Conservation (phyloP, 2,329 filamentous ascomycete genomes). For the Fusarium cicatricum region DNA sequence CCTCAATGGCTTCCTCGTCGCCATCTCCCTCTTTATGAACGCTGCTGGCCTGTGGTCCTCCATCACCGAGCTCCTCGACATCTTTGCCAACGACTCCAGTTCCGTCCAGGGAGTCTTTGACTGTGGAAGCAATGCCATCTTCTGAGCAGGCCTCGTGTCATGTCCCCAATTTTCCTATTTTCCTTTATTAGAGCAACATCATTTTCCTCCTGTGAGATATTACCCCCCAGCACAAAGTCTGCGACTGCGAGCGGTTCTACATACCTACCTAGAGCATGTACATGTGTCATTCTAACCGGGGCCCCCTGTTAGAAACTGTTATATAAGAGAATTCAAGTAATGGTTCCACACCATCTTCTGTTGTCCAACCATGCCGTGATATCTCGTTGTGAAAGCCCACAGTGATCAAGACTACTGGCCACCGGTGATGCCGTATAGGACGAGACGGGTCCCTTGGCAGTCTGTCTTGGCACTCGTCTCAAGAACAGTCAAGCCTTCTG, state of each 20-base stretch:
- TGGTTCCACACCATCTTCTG: constrained; percentile 31
- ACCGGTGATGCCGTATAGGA: constrained; percentile 31
- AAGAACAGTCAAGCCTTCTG: constrained; percentile 15
- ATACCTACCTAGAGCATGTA: constrained; percentile 28
- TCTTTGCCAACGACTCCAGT: constrained; percentile 41
- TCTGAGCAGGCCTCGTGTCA: constrained; percentile 35
- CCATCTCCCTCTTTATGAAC: constrained; percentile 48
- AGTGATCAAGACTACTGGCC: constrained; percentile 5
- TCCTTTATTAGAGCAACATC: constrained; percentile 24
- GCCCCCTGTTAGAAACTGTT: constrained; percentile 33
- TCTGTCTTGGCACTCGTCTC: constrained; percentile 22
- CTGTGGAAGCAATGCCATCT: constrained; percentile 47
- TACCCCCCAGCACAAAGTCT: constrained; percentile 14
- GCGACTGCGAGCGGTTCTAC: constrained; percentile 27
- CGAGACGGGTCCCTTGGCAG: background rate
- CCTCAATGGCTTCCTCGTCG: constrained; percentile 44
- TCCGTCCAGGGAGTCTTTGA: constrained; percentile 45
- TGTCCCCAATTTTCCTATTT: constrained; percentile 15
- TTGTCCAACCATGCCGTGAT: constrained; percentile 23
- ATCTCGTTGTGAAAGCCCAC: constrained; percentile 10
- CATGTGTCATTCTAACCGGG: constrained; percentile 33
- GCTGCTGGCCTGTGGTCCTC: constrained; percentile 48
- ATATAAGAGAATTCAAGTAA: constrained; percentile 42
- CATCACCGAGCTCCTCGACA: constrained; percentile 43
- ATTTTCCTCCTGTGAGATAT: constrained; percentile 25